These are phyloP conservation scores for Stellera chamaejasme DNA, from an alignment of 345 rosid genomes.

Conservation along the genomic window DNA sequence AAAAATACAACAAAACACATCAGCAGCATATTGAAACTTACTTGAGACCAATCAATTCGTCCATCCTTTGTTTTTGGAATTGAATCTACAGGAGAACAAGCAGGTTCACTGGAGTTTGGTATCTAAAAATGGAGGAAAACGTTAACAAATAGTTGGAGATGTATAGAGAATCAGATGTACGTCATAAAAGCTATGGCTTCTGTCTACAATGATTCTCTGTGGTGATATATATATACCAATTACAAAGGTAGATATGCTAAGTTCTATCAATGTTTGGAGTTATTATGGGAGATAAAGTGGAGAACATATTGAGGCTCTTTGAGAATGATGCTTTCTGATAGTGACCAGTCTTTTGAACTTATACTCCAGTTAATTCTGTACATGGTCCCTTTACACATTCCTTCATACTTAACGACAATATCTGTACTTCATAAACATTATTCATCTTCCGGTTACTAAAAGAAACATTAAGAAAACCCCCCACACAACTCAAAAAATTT, in stretches of 20 bases:
- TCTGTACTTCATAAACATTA: too few relatives aligned
- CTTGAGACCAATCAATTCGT: conserved; percentile 87
- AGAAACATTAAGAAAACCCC: not conserved
- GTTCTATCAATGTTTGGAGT: not conserved
- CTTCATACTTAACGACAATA: too few relatives aligned
- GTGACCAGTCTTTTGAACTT: too few relatives aligned
- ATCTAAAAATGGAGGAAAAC: conserved; percentile 35
- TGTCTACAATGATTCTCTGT: conserved; percentile 1
- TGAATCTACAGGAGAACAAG: conserved; percentile 36
- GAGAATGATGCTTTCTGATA: too few relatives aligned
- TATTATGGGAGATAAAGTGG: not conserved
- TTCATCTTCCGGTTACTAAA: not conserved
- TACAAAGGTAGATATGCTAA: not conserved
- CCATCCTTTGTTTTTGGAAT: conserved; percentile 83
- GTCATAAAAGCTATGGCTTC: not conserved
- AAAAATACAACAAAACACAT: too few relatives aligned
- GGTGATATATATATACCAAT: not conserved
- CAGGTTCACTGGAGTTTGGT: conserved; percentile 64
- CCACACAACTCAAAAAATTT: conserved; percentile 1
- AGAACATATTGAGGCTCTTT: too few relatives aligned
- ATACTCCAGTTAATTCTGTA: too few relatives aligned
- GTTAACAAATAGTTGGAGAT: not conserved
- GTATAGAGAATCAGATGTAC: conserved; percentile 1
- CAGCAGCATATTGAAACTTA: conserved; percentile 20
- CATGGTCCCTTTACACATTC: too few relatives aligned